Conservation (phyloP, 2,329 filamentous ascomycete species). For the Westerdykella sp. region DNA sequence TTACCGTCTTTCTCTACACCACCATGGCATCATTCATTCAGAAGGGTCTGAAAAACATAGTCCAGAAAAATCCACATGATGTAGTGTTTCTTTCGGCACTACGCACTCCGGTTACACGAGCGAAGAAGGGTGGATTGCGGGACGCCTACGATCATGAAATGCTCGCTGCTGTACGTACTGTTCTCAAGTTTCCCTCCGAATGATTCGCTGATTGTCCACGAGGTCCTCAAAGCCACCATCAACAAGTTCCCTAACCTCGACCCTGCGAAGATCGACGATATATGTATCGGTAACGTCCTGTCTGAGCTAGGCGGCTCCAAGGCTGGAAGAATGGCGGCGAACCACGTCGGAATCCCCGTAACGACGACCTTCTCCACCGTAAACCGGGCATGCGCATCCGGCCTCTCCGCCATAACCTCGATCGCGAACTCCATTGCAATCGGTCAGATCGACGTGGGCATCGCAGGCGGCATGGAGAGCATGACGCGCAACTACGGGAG, state of each 20-base stretch:
- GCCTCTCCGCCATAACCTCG: slow-evolving; percentile 68
- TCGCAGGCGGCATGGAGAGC: slow-evolving; percentile 90
- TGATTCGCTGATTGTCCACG: slow-evolving; percentile 29
- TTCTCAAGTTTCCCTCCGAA: slow-evolving; percentile 22
- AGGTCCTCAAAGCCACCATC: slow-evolving; percentile 61
- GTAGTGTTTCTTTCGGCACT: slow-evolving; percentile 86
- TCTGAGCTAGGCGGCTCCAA: slow-evolving; percentile 87
- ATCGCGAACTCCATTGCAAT: slow-evolving; percentile 70
- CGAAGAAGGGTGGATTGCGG: slow-evolving; percentile 76
- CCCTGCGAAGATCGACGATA: slow-evolving; percentile 65
- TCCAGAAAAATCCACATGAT: slow-evolving; percentile 72
- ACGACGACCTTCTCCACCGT: slow-evolving; percentile 75
- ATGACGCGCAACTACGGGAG: slow-evolving; percentile 90
- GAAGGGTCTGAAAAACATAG: slow-evolving; percentile 66
- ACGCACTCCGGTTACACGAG: slow-evolving; percentile 77
- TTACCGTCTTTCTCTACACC: slow-evolving; percentile 1
- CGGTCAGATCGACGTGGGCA: slow-evolving; percentile 65
- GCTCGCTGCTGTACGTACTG: slow-evolving; percentile 52
- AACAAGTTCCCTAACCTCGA: slow-evolving; percentile 67
- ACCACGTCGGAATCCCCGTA: slow-evolving; percentile 71
- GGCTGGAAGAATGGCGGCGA: slow-evolving; percentile 83
- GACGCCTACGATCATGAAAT: slow-evolving; percentile 89
- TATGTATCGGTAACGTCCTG: slow-evolving; percentile 81
- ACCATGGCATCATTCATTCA: slow-evolving; percentile 41
- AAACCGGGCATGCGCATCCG: slow-evolving; percentile 79